Percentiles rank a stretch among this genome's conserved stretches.
These are phyloP conservation scores for Thalassiosira delicatula DNA, from an alignment of 352 stramenopile genomes.

Conservation along the genomic window DNA sequence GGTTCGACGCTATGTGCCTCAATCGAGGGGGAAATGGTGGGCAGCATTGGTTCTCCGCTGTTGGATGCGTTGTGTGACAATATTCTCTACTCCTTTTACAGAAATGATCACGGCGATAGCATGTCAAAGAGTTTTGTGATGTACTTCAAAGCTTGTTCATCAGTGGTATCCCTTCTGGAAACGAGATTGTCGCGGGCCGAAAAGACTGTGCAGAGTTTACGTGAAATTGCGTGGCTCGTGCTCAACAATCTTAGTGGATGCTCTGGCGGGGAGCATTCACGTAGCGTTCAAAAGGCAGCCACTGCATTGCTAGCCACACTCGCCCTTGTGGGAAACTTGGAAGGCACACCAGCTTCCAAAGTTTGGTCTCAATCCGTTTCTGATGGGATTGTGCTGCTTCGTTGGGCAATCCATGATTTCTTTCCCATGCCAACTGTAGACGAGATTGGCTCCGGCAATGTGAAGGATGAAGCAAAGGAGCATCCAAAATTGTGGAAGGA, in stretches of 20 bases:
- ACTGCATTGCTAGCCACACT: constrained; percentile 56
- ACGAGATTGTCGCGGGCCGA: constrained; percentile 64
- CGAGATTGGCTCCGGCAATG: neutral
- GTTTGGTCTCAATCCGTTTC: constrained; percentile 58
- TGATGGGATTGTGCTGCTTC: constrained; percentile 45
- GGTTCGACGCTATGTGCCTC: too few relatives aligned
- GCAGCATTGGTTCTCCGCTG: too few relatives aligned
- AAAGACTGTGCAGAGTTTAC: constrained; percentile 44
- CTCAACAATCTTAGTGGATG: constrained; percentile 29
- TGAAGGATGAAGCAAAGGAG: neutral
- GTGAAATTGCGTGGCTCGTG: constrained; percentile 35
- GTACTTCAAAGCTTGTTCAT: constrained; percentile 39
- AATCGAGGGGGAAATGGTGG: too few relatives aligned
- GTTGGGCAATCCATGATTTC: constrained; percentile 51
- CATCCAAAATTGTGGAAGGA: constrained; percentile 29
- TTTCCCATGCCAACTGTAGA: constrained; percentile 41
- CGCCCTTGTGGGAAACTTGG: constrained; percentile 52
- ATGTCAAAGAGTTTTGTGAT: too few relatives aligned
- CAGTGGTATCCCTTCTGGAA: constrained; percentile 63
- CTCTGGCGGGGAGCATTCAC: neutral
- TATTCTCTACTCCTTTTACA: too few relatives aligned
- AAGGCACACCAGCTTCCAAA: constrained; percentile 47
- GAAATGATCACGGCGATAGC: constrained; percentile 50
- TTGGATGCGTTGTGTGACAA: too few relatives aligned
- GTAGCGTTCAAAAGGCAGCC: constrained; percentile 48